Percentiles rank a stretch among this genome's conserved stretches.
These are phyloP conservation scores for Sphenostylis stenocarpa DNA, from an alignment of 306 rosid genomes.

Conservation along the genomic window DNA sequence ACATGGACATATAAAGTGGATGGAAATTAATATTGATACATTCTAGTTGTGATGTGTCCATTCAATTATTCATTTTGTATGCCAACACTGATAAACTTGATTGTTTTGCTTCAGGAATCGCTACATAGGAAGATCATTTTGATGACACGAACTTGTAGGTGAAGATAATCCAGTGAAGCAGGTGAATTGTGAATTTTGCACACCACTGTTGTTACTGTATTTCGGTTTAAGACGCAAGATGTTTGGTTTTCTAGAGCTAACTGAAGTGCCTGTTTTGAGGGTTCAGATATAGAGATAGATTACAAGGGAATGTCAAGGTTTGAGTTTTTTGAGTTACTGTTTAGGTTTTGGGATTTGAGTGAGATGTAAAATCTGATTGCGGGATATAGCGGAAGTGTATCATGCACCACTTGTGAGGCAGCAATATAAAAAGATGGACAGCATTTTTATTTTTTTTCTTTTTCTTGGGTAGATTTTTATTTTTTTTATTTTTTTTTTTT, in stretches of 20 bases:
- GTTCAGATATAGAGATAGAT: conserved; percentile 77
- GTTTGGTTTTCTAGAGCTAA: conserved; percentile 78
- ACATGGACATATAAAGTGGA: not conserved
- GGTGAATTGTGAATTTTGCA: conserved; percentile 80
- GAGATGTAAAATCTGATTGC: conserved; percentile 99
- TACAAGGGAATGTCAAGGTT: conserved; percentile 78
- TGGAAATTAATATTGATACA: not conserved
- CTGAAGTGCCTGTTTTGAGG: conserved; percentile 76
- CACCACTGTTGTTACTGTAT: conserved; percentile 63
- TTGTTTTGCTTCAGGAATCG: conserved; percentile 63
- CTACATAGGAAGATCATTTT: conserved; percentile 66
- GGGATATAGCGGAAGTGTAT: conserved; percentile 94
- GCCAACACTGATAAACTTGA: conserved; percentile 28
- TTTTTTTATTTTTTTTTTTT: too few relatives aligned
- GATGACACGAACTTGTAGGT: conserved; percentile 67
- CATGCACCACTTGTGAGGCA: conserved; percentile 88
- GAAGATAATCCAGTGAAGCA: conserved; percentile 70
- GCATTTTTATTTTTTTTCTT: conserved; percentile 34
- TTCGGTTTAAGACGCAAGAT: conserved; percentile 48
- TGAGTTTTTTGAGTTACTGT: conserved; percentile 70
- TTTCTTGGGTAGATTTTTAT: conserved; percentile 45
- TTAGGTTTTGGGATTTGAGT: conserved; percentile 79
- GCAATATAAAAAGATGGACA: conserved; percentile 53
- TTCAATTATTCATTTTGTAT: not conserved
- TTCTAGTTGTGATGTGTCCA: not conserved